Base-by-base conservation (phyloP, 225 moss, liverwort and hornwort genomes). In the Pseudisothecium myosuroides region DNA sequence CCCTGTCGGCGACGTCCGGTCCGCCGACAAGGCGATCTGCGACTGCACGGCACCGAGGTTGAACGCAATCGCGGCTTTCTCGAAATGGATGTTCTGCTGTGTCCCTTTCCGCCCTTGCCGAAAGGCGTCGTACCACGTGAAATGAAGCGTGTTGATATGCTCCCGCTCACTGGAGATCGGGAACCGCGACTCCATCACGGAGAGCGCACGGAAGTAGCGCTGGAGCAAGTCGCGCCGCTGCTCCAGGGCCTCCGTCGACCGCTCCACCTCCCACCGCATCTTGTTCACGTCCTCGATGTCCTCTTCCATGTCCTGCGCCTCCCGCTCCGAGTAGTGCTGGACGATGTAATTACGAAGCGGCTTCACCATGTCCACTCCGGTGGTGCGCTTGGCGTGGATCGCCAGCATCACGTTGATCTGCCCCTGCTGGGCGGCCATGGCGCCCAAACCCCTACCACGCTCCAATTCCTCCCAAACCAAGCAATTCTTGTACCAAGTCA, bases 121-220 rank as follows among this genome's bases (percentile, higher is more conserved):
- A 91, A 99, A 99, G 63, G 99, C 99, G 88, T 99, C 99, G 76
- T 96, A 99, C 99, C 99, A 99, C 24, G 97, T 94, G 82, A 99
- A 99, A 87, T 95, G 88, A 83, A 99, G 94, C 66, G 94, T 92
- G 59, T 95, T 99, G 60, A 99, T 95, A 58, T 99, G 99, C 93
- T 97, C 99, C 87, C 96, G 94, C 95, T 99, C 99, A 90, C 89
- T 99, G 65, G 97, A 97, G 66, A 99, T 99, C 74, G 99, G 99
- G 69, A 97, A 99, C 83, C 99, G 93, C 39, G 97, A 97, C 90
- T 99, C 99, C 99, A 99, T 99, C 80, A 99, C 99, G 3, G 96
- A 95, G 67, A 99, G 87, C 52, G 99, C 96, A 50, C 99, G 92
- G 72, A 96, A 99, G 87, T 99, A 99, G 63, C 99, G 94, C 73